Evolutionary conservation across 106 monocot genomes (phyloP).

Genomic region (Dioscorea alata): DNA sequence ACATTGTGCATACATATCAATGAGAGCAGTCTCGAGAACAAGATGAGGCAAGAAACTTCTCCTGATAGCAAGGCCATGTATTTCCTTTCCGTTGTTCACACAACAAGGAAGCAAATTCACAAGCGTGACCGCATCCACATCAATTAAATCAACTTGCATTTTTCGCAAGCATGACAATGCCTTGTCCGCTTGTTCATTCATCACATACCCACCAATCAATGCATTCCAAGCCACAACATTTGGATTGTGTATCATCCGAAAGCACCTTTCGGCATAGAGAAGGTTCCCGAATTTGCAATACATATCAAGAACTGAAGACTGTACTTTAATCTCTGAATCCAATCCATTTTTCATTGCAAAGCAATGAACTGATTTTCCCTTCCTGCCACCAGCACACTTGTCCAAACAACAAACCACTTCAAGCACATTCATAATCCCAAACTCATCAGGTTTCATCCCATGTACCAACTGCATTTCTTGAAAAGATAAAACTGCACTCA

Average conservation of each 20-base stretch:
- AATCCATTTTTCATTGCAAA: conserved; percentile 32
- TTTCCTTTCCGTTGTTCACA: conserved; percentile 20
- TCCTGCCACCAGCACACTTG: conserved; percentile 6
- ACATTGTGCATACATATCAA: conserved; percentile 62
- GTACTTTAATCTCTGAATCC: conserved; percentile 36
- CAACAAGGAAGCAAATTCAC: conserved; percentile 60
- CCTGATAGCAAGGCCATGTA: conserved; percentile 64
- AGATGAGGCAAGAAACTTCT: conserved; percentile 51
- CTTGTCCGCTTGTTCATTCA: conserved; percentile 28
- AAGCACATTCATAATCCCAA: conserved; percentile 38
- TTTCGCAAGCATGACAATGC: conserved; percentile 30
- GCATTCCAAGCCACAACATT: conserved; percentile 67
- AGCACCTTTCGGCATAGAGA: conserved; percentile 38
- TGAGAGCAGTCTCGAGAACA: conserved; percentile 54
- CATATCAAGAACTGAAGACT: conserved; percentile 64
- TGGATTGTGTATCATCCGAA: conserved; percentile 18
- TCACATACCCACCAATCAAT: conserved; percentile 60
- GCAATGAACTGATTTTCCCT: conserved; percentile 70
- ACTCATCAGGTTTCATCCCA: conserved; percentile 27
- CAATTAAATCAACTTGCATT: conserved; percentile 33
- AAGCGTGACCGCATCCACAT: conserved; percentile 49
- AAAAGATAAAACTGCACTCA: conserved; percentile 35
- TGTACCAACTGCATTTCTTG: conserved; percentile 29
- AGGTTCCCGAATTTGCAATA: conserved; percentile 66
- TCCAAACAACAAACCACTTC: conserved; percentile 39